A percentile compares a stretch with the other conserved stretches of the same genome.
Conservation (phyloP, 108 stramenopile genomes). For the Skeletonema potamos region DNA sequence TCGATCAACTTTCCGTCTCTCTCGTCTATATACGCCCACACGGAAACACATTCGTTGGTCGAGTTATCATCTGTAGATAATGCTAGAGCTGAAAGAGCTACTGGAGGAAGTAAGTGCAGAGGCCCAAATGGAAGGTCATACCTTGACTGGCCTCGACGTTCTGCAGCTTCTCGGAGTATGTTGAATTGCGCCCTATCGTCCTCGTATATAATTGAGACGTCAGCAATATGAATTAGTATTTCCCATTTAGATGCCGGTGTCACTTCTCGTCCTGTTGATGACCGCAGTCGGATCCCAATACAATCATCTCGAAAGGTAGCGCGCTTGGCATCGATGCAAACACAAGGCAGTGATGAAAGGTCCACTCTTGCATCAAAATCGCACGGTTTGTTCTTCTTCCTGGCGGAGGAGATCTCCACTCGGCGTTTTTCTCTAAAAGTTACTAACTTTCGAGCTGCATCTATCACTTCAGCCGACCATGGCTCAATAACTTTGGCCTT, state of each 20-base stretch:
- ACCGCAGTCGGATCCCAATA: conserved; percentile 74
- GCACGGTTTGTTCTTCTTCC: neutral
- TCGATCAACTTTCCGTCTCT: conserved; percentile 72
- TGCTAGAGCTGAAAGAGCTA: conserved; percentile 61
- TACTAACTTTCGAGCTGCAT: conserved; percentile 56
- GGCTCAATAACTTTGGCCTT: conserved; percentile 40
- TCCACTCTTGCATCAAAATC: conserved; percentile 55
- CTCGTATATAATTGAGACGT: conserved; percentile 79
- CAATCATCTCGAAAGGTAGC: conserved; percentile 86
- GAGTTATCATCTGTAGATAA: conserved; percentile 42
- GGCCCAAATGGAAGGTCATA: conserved; percentile 82
- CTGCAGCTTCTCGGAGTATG: conserved; percentile 57
- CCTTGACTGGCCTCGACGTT: conserved; percentile 66
- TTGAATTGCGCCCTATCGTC: conserved; percentile 22
- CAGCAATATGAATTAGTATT: conserved; percentile 78
- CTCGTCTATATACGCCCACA: conserved; percentile 89
- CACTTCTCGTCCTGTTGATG: conserved; percentile 66
- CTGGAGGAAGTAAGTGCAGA: conserved; percentile 80
- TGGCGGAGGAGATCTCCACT: conserved; percentile 9
- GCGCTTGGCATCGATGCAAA: conserved; percentile 78
- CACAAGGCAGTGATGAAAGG: conserved; percentile 64
- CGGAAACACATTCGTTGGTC: conserved; percentile 71
- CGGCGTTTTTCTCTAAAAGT: conserved; percentile 37
- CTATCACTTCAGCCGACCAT: conserved; percentile 63
- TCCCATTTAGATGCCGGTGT: conserved; percentile 75